phyloP scores from a whole-genome alignment of 768 basidiomycete genomes.

The Pulveroboletus sp. region DNA sequence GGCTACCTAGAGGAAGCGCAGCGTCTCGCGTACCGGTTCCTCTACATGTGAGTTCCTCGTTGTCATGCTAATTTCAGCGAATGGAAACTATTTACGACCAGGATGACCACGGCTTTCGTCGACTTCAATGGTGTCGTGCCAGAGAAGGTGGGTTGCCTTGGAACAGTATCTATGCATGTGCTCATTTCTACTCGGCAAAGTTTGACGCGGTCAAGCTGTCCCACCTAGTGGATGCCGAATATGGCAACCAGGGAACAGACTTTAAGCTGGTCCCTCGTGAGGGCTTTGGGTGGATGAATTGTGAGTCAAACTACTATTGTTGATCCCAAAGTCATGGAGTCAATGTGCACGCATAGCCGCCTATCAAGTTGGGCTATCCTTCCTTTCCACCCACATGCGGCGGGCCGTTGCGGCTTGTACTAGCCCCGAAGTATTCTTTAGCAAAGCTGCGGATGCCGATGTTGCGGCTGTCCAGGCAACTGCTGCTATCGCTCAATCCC shows the following conservation, averaged over 20 bases:
- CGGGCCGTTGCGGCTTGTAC: slow-evolving; percentile 94
- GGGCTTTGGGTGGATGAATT: slow-evolving; percentile 98
- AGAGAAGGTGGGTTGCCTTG: slow-evolving; percentile 62
- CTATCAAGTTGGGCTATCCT: slow-evolving; percentile 94
- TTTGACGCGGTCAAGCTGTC: slow-evolving; percentile 96
- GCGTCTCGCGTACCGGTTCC: slow-evolving; percentile 88
- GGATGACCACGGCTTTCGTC: slow-evolving; percentile 92
- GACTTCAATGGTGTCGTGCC: slow-evolving; percentile 98
- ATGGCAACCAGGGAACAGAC: slow-evolving; percentile 93
- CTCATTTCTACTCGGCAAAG: slow-evolving; percentile 31
- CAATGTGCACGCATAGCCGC: slow-evolving; percentile 51
- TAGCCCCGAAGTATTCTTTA: slow-evolving; percentile 87
- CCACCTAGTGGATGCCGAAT: slow-evolving; percentile 95
- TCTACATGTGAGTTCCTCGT: slow-evolving; percentile 95
- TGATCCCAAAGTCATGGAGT: background rate
- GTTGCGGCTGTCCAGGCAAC: slow-evolving; percentile 33
- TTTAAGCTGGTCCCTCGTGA: slow-evolving; percentile 97
- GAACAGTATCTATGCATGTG: background rate
- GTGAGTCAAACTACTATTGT: slow-evolving; percentile 38
- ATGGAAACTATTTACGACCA: slow-evolving; percentile 24
- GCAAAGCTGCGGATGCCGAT: slow-evolving; percentile 37
- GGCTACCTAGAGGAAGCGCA: slow-evolving; percentile 93
- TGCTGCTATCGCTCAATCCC: slow-evolving; percentile 45
- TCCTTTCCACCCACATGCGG: slow-evolving; percentile 90
- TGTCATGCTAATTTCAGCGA: background rate